Base-by-base conservation (phyloP, 75 land plant genomes). In the Cryptomeria japonica region DNA sequence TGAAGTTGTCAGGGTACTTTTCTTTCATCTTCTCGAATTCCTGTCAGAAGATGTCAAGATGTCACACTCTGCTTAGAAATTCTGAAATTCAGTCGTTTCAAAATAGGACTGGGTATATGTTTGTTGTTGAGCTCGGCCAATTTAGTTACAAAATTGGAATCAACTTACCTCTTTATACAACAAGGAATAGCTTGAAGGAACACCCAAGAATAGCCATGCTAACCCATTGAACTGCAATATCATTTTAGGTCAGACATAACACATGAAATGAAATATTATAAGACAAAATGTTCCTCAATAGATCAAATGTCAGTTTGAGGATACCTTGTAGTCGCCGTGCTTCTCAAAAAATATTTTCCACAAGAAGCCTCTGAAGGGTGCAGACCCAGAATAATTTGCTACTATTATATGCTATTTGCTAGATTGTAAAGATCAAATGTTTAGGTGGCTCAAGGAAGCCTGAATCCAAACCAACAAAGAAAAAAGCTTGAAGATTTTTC, bases 331-430 rank as follows among this genome's bases (percentile, higher is more conserved):
- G 87, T 96, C 96, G 0, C 93, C 94, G 87, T 96, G 94, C 87
- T 96, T 94, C 90, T 98, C 99, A 88, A 98, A 96, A 89, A 98
- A 97, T 99, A 98, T 98, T 87, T 98, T 96, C 97, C 99, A 94
- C 88, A 98, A 91, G 90, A 90, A 98, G 32, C 92, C 91, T 14
- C 99, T 86, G 94, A 96, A 98, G 55, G 99, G 99, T 85, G 99
- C 99, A 92, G n/a, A n/a, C n/a, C n/a, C n/a, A n/a, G n/a, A n/a
- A n/a, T n/a, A n/a, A n/a, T n/a, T n/a, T n/a, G n/a, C n/a, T n/a
- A n/a, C n/a, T n/a, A n/a, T n/a, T n/a, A n/a, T n/a, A n/a, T n/a
- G n/a, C n/a, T n/a, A n/a, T n/a, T n/a, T n/a, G n/a, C n/a, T n/a
- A n/a, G n/a, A n/a, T n/a, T n/a, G n/a, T n/a, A n/a, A n/a, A n/a